phyloP scores from a whole-genome alignment of 495 filamentous ascomycete species.

The Neurospora sublineolata region DNA sequence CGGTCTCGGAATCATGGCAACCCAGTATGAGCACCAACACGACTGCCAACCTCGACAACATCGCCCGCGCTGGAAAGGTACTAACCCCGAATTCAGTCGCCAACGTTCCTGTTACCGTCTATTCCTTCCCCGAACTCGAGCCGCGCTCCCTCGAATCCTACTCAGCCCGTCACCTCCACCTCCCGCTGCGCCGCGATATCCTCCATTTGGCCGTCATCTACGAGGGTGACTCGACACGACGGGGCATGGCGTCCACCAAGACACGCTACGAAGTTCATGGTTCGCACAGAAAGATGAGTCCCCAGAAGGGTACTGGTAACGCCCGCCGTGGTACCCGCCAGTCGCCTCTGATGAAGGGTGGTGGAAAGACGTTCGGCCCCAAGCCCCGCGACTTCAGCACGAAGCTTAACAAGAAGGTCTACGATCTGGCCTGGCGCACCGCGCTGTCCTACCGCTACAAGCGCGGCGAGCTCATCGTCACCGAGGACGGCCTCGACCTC shows the following conservation, averaged over 20 bases:
- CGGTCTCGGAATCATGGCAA: conserved; percentile 17
- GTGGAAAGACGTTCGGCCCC: conserved; percentile 79
- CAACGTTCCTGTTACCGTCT: conserved; percentile 66
- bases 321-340: conserved; percentile 73
- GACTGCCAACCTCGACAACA: conserved; percentile 7
- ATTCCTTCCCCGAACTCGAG: conserved; percentile 84
- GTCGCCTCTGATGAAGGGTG: conserved; percentile 73
- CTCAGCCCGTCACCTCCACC: conserved; percentile 64
- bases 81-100: conserved; percentile 31
- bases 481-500: conserved; percentile 61
- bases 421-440: conserved; percentile 91
- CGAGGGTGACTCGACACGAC: conserved; percentile 80
- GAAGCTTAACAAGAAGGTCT: conserved; percentile 74
- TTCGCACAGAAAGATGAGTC: conserved; percentile 59
- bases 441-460: conserved; percentile 84
- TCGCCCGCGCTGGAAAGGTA: not conserved
- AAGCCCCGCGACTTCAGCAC: conserved; percentile 82
- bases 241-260: conserved; percentile 79
- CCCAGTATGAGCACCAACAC: conserved; percentile 11
- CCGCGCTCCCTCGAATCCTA: conserved; percentile 69
- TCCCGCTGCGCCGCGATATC: conserved; percentile 83
- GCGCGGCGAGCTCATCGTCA: conserved; percentile 73
- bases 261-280: conserved; percentile 77
- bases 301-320: conserved; percentile 74
- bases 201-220: conserved; percentile 86